Base-by-base conservation (phyloP, 1,284 basidiomycete species). In the Rhodotorula sp. region DNA sequence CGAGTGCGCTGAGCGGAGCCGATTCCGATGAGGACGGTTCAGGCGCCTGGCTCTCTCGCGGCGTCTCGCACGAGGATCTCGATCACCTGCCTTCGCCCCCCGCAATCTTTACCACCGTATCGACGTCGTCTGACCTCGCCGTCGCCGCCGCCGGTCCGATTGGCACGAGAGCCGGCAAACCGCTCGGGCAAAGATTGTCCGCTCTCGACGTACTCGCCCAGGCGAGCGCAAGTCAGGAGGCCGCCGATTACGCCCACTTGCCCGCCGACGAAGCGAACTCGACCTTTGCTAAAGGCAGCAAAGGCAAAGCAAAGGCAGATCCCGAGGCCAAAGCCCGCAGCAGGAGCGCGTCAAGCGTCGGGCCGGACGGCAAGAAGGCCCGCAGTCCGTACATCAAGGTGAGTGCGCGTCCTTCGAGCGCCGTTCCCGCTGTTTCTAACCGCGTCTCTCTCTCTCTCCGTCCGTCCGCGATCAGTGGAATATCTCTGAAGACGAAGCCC, bases 121-220 rank as follows among this genome's bases (percentile, higher is more conserved):
- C 54, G 26, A 26, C 26, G 16, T 26, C 54, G 54, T 31, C 54
- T 14, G n/a, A 28, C 26, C 54, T 15, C 26, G 26, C 12, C 21
- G 50, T 2, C 7, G 15, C n/a, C 26, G 54, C 26, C 12, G 10
- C 14, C n/a, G 54, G 54, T 8, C 8, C 57, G 19, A n/a, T 21
- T 14, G 19, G 21, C 57, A 23, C 10, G 15, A 31, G 62, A 14
- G 18, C 16, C 1, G 62, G 55, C 6, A 47, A 21, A 8, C 38
- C 54, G 21, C 55, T 69, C 23, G 62, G 64, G 1, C 59, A 60
- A 5, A 47, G 62, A 16, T 60, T 66, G 16, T 71, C 71, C 28
- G 76, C 68, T n/a, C 70, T 77, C 19, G 76, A 77, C 64, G 70
- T 77, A 8, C 67, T 77, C 28, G 76, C 72, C 21, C 68, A 76